Evolutionary conservation across 2,329 filamentous ascomycete species (phyloP).

Genomic region (Phoma sp.): DNA sequence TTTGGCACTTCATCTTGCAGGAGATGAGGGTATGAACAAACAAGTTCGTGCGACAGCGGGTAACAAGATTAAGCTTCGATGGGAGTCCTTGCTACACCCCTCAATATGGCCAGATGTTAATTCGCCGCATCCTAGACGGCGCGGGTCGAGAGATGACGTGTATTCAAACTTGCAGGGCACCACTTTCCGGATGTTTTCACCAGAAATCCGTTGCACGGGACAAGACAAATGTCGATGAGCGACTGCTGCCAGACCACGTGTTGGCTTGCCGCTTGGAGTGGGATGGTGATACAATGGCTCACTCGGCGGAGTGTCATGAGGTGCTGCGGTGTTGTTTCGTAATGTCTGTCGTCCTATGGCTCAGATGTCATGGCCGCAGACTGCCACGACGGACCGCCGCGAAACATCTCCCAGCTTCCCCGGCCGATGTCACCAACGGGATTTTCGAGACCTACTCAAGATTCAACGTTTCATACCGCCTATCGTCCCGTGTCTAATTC

Average conservation of each 20-base stretch:
- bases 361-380: slow-evolving; percentile 15
- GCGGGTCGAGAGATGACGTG: slow-evolving; percentile 31
- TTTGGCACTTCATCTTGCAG: slow-evolving; percentile 29
- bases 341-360: slow-evolving; percentile 11
- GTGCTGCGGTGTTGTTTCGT: slow-evolving; percentile 19
- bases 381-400: slow-evolving; percentile 19
- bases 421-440: slow-evolving; percentile 20
- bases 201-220: neutral
- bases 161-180: neutral
- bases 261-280: slow-evolving; percentile 12
- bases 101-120: slow-evolving; percentile 20
- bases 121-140: slow-evolving; percentile 11
- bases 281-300: slow-evolving; percentile 21
- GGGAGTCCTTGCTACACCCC: slow-evolving; percentile 22
- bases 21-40: slow-evolving; percentile 29
- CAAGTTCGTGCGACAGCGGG: slow-evolving; percentile 25
- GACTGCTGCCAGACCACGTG: slow-evolving; percentile 20
- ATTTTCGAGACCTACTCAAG: slow-evolving; percentile 13
- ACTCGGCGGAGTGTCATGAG: slow-evolving; percentile 20
- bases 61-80: slow-evolving; percentile 21
- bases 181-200: neutral
- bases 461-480: slow-evolving; percentile 26
- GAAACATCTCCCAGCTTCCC: slow-evolving; percentile 13
- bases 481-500: slow-evolving; percentile 20
- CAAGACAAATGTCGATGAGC: neutral